Conservation (phyloP, 805 yeast species). For the Pichia gijzeniarum region DNA sequence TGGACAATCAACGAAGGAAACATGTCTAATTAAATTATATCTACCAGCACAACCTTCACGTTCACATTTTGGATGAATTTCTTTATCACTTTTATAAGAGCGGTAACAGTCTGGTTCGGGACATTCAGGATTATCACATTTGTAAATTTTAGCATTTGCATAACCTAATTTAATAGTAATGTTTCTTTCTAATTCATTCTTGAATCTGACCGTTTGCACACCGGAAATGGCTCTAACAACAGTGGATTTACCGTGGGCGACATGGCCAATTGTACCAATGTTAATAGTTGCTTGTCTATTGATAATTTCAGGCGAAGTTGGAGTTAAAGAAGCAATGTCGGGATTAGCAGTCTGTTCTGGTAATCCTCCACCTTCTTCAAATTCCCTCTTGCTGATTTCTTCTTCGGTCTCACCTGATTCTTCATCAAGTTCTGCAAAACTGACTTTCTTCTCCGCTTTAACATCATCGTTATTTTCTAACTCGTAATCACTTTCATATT, state of each 20-base stretch:
- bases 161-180: constrained; percentile 98
- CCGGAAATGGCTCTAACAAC: constrained; percentile 98
- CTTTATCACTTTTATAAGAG: constrained; percentile 91
- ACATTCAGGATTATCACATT: constrained; percentile 77
- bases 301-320: constrained; percentile 90
- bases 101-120: constrained; percentile 94
- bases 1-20: constrained; percentile 98
- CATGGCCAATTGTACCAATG: constrained; percentile 98
- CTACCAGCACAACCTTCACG: constrained; percentile 86
- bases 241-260: constrained; percentile 98
- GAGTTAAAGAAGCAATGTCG: constrained; percentile 74
- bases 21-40: constrained; percentile 88
- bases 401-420: constrained; percentile 60
- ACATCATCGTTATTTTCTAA: constrained; percentile 28
- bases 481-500: constrained; percentile 34
- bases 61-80: constrained; percentile 87
- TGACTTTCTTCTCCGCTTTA: constrained; percentile 61
- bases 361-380: constrained; percentile 96
- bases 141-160: constrained; percentile 97
- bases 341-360: constrained; percentile 94
- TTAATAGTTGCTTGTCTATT: constrained; percentile 98
- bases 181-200: constrained; percentile 97
- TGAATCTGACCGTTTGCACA: constrained; percentile 97
- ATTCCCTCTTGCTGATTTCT: constrained; percentile 74
- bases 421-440: constrained; percentile 65